Conservation (phyloP, 495 filamentous ascomycete species). For the Aspergillus haitiensis region DNA sequence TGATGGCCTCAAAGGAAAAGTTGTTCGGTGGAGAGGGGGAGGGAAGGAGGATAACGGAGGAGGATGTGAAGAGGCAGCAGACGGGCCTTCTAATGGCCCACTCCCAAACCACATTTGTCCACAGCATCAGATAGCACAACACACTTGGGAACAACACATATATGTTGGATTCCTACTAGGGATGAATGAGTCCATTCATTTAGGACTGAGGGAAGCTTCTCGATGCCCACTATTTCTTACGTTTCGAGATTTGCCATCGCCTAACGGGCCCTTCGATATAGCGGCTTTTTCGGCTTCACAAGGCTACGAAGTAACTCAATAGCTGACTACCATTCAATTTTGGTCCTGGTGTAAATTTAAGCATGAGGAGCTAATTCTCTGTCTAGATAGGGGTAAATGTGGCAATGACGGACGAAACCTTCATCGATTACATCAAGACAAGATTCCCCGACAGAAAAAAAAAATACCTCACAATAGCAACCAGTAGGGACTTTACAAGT, state of each 20-base stretch:
- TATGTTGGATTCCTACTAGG: neutral
- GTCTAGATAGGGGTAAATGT: neutral
- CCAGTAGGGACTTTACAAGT: neutral
- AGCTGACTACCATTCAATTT: neutral
- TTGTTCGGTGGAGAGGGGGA: constrained; percentile 8
- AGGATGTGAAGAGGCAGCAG: constrained; percentile 11
- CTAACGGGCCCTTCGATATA: neutral
- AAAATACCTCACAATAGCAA: neutral
- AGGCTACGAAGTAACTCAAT: neutral
- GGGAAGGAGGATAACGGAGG: constrained; percentile 9
- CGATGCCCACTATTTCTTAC: neutral
- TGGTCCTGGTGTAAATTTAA: neutral
- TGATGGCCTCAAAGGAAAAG: neutral
- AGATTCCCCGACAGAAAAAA: neutral
- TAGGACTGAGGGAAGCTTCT: neutral
- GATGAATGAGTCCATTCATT: neutral
- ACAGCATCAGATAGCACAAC: constrained; percentile 10
- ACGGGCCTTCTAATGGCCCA: constrained; percentile 20
- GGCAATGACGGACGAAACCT: neutral
- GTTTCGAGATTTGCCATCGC: neutral
- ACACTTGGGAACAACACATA: neutral
- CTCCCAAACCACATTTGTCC: constrained; percentile 13
- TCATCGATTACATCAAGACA: constrained; percentile 1
- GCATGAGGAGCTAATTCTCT: neutral
- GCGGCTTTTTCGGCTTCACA: neutral